Evolutionary conservation across 306 rosid species (phyloP), one percentile per base, ranked within the genome.

Genomic region (Glycyrrhiza uralensis): DNA sequence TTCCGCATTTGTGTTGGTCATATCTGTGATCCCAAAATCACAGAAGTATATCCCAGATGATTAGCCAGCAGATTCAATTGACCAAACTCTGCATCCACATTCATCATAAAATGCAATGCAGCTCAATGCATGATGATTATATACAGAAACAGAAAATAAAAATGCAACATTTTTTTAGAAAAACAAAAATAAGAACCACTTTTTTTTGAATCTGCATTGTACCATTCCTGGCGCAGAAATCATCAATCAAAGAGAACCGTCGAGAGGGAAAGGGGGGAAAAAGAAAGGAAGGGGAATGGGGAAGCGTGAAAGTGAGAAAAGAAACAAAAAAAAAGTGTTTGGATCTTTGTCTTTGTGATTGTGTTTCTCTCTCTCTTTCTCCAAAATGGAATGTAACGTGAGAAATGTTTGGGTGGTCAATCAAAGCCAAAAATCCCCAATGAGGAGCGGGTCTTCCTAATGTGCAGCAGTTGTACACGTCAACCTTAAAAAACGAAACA

Each of bases 1-100:
- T 5, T 92, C 96, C 0, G 86, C 78, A 75, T 14, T 89, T 68
- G 86, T 86, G 79, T 79, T 86, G 69, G 82, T 71, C 99, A 95
- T 95, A 69, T 79, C 85, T 80, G 85, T 79, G 86, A 85, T 79
- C 80, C 79, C 83, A 73, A 76, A 87, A 81, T 84, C 86, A 84
- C 72, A 76, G 81, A 86, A 87, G 58, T 80, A 74, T 76, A 76
- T 72, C 83, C 69, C 30, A 58, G 50, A 50, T 36, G 44, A 57
- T 49, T 35, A 57, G 20, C 87, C 66, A 76, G 60, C 51, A 74
- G 69, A 72, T 55, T 69, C 71, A 69, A 82, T 71, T 59, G 29
- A 33, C 52, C 60, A 80, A 63, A 28, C 36, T 75, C 87, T 67
- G 79, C 52, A 69, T 52, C 59, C 74, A 74, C 38, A 28, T 76